Conservation (phyloP, 352 stramenopile genomes). For the Ophiocytium majus region DNA sequence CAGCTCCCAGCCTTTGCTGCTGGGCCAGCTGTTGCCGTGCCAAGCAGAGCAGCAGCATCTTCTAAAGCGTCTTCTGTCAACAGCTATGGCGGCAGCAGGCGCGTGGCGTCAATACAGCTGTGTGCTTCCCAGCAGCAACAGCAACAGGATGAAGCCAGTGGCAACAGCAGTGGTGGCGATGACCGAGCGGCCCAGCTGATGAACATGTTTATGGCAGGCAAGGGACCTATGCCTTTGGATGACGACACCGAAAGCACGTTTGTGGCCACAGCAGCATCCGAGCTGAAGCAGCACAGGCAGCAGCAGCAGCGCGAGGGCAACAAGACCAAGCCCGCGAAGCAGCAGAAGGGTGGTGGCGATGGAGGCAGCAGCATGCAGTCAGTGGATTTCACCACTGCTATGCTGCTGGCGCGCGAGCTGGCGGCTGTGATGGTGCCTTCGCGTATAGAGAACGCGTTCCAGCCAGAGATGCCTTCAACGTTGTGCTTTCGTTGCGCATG, state of each 20-base stretch:
- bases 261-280: background rate
- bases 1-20: too few relatives aligned
- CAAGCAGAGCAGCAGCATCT: too few relatives aligned
- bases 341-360: background rate
- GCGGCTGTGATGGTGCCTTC: slow-evolving; percentile 26
- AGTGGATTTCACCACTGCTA: slow-evolving; percentile 48
- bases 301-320: background rate
- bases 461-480: slow-evolving; percentile 42
- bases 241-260: background rate
- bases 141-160: background rate
- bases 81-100: too few relatives aligned
- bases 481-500: slow-evolving; percentile 29
- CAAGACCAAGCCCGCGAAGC: background rate
- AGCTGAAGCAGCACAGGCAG: background rate
- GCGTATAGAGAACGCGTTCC: slow-evolving; percentile 40
- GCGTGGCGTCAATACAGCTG: too few relatives aligned
- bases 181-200: background rate
- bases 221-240: background rate
- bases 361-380: slow-evolving; percentile 29
- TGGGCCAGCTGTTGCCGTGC: too few relatives aligned
- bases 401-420: slow-evolving; percentile 41
- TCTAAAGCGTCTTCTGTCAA: too few relatives aligned
- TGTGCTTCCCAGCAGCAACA: background rate
- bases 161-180: too few relatives aligned
- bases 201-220: background rate